These are phyloP conservation scores for Protomyces gravidus DNA, from an alignment of 1,139 yeast genomes.

Conservation along the genomic window DNA sequence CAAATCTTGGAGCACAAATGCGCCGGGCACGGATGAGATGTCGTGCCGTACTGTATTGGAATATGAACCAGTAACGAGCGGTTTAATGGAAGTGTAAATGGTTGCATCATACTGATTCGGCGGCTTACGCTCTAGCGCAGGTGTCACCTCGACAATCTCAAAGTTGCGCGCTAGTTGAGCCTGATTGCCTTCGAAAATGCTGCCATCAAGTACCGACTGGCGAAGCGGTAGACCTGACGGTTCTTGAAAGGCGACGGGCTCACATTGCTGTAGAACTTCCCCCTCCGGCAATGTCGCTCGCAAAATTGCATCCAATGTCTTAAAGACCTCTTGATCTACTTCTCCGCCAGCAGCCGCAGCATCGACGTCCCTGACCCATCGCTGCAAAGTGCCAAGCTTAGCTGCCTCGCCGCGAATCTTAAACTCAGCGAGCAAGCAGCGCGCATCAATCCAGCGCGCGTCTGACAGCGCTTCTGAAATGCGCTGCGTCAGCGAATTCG, in stretches of 20 bases:
- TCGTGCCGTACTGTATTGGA: conserved; percentile 1
- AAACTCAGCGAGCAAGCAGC: conserved; percentile 24
- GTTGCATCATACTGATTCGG: conserved; percentile 23
- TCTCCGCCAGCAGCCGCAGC: conserved; percentile 20
- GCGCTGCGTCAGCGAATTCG: conserved; percentile 17
- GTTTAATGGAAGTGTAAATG: conserved; percentile 14
- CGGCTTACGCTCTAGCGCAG: conserved; percentile 19
- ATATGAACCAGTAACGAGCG: background rate
- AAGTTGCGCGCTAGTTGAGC: background rate
- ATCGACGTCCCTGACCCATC: conserved; percentile 26
- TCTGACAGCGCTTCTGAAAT: conserved; percentile 22
- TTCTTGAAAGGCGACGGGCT: background rate
- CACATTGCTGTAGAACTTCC: background rate
- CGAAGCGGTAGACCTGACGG: conserved; percentile 3
- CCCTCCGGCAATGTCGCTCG: conserved; percentile 5
- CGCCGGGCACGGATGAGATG: conserved; percentile 19
- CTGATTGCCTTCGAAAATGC: conserved; percentile 3
- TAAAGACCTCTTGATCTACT: conserved; percentile 15
- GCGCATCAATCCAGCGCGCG: conserved; percentile 25
- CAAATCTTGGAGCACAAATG: conserved; percentile 14
- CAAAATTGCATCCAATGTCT: conserved; percentile 19
- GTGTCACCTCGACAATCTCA: conserved; percentile 17
- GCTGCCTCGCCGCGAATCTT: conserved; percentile 15
- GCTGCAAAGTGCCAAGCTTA: conserved; percentile 24
- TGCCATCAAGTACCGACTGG: conserved; percentile 8